phyloP scores from a whole-genome alignment of 163 green algal genomes.

The Scenedesmus sp. region DNA sequence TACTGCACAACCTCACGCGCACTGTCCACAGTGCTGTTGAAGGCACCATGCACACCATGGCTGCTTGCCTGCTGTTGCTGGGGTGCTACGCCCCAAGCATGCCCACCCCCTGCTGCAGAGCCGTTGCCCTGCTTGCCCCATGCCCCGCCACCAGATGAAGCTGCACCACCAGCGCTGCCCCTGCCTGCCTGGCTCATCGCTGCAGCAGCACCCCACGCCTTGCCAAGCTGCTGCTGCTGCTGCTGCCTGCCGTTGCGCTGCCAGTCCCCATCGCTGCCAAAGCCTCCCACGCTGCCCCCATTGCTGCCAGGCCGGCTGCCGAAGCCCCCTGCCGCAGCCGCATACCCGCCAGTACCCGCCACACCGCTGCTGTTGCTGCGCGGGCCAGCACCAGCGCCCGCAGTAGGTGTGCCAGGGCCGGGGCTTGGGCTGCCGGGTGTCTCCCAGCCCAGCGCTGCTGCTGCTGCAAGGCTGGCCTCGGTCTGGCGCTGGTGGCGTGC shows the following conservation, averaged over 20 bases:
- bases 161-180: neutral
- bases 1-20: neutral
- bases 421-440: neutral
- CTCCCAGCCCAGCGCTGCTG: constrained; percentile 39
- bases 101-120: too few relatives aligned
- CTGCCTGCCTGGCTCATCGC: neutral
- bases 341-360: neutral
- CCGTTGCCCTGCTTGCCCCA: neutral
- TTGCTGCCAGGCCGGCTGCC: neutral
- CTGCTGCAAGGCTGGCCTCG: constrained; percentile 25
- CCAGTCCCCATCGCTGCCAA: neutral
- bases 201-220: neutral
- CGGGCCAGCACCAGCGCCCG: neutral
- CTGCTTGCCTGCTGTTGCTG: constrained; percentile 14
- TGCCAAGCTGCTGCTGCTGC: neutral
- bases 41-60: neutral
- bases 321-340: neutral
- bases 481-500: neutral
- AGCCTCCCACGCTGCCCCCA: neutral
- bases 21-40: constrained; percentile 22
- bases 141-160: neutral
- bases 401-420: neutral
- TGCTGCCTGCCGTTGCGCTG: neutral
- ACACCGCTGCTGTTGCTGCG: neutral
- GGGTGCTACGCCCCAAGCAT: neutral